A percentile compares a stretch with the other conserved stretches of the same genome.
phyloP scores from a whole-genome alignment of 2,329 filamentous ascomycete genomes.

The Penicillium occitanis region DNA sequence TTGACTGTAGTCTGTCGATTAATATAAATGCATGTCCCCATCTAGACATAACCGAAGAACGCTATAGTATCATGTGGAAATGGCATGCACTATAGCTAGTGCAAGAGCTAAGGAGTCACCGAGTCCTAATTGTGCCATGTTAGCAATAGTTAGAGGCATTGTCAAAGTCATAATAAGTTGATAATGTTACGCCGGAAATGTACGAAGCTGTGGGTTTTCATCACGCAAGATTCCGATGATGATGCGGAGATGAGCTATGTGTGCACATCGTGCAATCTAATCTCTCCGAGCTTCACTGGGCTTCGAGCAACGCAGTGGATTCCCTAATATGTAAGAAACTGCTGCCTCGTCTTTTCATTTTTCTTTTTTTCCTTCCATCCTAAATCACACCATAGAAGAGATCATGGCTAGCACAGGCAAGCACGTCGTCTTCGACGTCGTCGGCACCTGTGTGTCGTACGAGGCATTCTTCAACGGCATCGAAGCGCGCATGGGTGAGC shows the following conservation, averaged over 20 bases:
- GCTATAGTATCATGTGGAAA: neutral
- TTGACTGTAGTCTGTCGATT: neutral
- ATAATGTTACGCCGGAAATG: neutral
- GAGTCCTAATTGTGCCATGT: neutral
- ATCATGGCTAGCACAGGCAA: conserved; percentile 29
- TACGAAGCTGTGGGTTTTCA: neutral
- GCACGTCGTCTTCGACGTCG: conserved; percentile 54
- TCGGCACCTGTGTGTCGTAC: conserved; percentile 50
- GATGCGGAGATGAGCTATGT: neutral
- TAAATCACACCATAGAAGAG: neutral
- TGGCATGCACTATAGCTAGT: neutral
- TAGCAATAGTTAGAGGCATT: neutral
- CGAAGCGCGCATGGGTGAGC: conserved; percentile 18
- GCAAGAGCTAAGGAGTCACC: neutral
- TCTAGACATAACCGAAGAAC: neutral
- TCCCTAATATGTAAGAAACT: neutral
- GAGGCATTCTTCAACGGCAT: conserved; percentile 31
- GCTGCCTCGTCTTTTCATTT: neutral
- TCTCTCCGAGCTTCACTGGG: too few species aligned
- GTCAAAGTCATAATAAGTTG: neutral
- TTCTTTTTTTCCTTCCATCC: neutral
- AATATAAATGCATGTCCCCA: neutral
- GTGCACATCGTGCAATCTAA: too few species aligned
- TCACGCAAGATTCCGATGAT: neutral
- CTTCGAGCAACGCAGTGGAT: neutral